phyloP scores from a whole-genome alignment of 768 basidiomycete species.

The Lactarius pseudohatsudake region DNA sequence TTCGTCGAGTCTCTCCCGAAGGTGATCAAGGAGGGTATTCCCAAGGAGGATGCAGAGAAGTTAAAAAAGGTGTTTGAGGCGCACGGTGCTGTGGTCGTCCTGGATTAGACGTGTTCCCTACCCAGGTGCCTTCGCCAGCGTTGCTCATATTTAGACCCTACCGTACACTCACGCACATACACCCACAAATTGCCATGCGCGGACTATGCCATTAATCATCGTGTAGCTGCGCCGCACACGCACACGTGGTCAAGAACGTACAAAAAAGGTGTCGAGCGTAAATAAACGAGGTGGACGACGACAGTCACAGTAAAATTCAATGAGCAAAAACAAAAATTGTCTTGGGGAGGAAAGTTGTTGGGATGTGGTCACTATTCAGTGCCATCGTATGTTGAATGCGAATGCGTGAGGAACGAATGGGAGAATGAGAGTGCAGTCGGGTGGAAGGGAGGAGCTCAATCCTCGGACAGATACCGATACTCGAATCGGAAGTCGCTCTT shows the following conservation, averaged over 20 bases:
- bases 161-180: slow-evolving; percentile 2
- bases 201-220: slow-evolving; percentile 22
- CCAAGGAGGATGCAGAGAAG: slow-evolving; percentile 98
- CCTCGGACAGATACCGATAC: slow-evolving; percentile 92
- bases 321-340: slow-evolving; percentile 11
- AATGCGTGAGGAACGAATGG: slow-evolving; percentile 7
- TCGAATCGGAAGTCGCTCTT: slow-evolving; percentile 98
- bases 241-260: slow-evolving; percentile 11
- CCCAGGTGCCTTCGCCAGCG: neutral
- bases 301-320: slow-evolving; percentile 5
- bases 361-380: neutral
- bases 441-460: slow-evolving; percentile 42
- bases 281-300: slow-evolving; percentile 7
- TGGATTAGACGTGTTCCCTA: slow-evolving; percentile 56
- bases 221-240: slow-evolving; percentile 16
- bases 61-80: slow-evolving; percentile 86
- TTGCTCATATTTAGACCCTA: slow-evolving; percentile 15
- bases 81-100: slow-evolving; percentile 82
- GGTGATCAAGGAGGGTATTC: slow-evolving; percentile 87
- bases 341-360: slow-evolving; percentile 7
- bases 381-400: slow-evolving; percentile 6
- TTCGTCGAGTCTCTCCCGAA: slow-evolving; percentile 96
- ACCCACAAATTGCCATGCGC: neutral
- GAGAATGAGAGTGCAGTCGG: neutral
- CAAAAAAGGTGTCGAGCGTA: slow-evolving; percentile 17